Evolutionary conservation across 2,329 filamentous ascomycete species (phyloP).

Genomic region (Aureobasidium sp.): DNA sequence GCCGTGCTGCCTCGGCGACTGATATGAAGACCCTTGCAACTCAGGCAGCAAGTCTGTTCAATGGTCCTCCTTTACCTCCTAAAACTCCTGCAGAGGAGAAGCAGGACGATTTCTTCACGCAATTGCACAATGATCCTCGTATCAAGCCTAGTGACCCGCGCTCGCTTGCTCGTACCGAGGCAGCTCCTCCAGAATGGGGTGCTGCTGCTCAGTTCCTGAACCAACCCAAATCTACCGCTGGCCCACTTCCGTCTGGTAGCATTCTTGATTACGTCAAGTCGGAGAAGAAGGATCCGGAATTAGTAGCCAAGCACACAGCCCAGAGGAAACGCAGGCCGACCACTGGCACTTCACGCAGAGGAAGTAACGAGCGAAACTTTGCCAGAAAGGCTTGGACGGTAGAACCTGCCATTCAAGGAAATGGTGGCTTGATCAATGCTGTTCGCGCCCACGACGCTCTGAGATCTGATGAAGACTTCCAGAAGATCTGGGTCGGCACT

Average conservation of each 20-base stretch:
- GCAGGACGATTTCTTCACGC: conserved; percentile 40
- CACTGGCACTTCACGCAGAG: conserved; percentile 22
- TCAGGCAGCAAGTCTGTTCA: conserved; percentile 31
- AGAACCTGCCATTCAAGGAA: conserved; percentile 79
- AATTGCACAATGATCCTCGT: conserved; percentile 33
- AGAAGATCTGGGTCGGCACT: conserved; percentile 86
- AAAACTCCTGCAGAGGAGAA: conserved; percentile 30
- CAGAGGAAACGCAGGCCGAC: conserved; percentile 10
- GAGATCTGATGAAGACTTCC: conserved; percentile 58
- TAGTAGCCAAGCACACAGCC: conserved; percentile 19
- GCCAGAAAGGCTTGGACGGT: conserved; percentile 75
- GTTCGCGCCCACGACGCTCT: conserved; percentile 46
- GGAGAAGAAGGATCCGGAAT: conserved; percentile 26
- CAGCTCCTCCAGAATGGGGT: conserved; percentile 71
- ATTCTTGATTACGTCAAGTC: conserved; percentile 49
- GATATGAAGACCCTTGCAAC: neutral
- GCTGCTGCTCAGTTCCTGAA: conserved; percentile 50
- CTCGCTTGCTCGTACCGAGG: conserved; percentile 61
- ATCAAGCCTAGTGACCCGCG: conserved; percentile 41
- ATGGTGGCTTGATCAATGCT: conserved; percentile 84
- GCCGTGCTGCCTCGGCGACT: neutral
- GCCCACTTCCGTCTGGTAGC: conserved; percentile 64
- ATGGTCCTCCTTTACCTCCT: conserved; percentile 33
- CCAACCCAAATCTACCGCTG: conserved; percentile 70
- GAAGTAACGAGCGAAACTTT: conserved; percentile 43